Evolutionary conservation across 1,284 basidiomycete species (phyloP).

Genomic region (Polyporus tsugae): DNA sequence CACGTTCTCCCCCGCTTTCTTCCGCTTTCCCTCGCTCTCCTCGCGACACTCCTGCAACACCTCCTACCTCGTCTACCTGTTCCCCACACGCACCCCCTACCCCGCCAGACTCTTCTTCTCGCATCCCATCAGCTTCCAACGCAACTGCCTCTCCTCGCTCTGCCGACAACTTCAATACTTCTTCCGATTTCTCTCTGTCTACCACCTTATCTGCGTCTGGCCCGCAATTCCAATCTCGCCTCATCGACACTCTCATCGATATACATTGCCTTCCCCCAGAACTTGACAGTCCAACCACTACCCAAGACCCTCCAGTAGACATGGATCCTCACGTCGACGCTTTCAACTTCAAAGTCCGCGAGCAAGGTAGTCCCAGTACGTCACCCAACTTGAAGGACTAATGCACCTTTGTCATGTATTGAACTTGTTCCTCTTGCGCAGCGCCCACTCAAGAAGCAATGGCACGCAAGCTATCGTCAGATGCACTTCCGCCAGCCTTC

Average conservation of each 20-base stretch:
- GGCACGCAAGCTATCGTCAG: constrained; percentile 9
- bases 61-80: constrained; percentile 14
- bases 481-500: constrained; percentile 26
- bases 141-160: constrained; percentile 18
- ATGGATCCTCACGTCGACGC: constrained; percentile 2
- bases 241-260: constrained; percentile 36
- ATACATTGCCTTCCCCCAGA: constrained; percentile 29
- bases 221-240: constrained; percentile 31
- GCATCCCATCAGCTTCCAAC: constrained; percentile 6
- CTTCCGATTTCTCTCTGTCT: constrained; percentile 23
- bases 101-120: constrained; percentile 31
- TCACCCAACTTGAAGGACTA: background rate
- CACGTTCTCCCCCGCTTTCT: constrained; percentile 28
- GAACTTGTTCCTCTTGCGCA: background rate
- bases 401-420: background rate
- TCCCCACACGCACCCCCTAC: constrained; percentile 28
- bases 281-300: constrained; percentile 20
- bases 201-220: constrained; percentile 27
- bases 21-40: constrained; percentile 28
- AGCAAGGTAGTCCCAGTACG: constrained; percentile 28
- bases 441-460: constrained; percentile 26
- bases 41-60: constrained; percentile 30
- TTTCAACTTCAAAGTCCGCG: background rate
- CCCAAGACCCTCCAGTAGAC: constrained; percentile 1
- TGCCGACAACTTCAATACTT: constrained; percentile 13